Evolutionary conservation across 805 yeast species (phyloP).

Genomic region (Hanseniaspora thailandica): DNA sequence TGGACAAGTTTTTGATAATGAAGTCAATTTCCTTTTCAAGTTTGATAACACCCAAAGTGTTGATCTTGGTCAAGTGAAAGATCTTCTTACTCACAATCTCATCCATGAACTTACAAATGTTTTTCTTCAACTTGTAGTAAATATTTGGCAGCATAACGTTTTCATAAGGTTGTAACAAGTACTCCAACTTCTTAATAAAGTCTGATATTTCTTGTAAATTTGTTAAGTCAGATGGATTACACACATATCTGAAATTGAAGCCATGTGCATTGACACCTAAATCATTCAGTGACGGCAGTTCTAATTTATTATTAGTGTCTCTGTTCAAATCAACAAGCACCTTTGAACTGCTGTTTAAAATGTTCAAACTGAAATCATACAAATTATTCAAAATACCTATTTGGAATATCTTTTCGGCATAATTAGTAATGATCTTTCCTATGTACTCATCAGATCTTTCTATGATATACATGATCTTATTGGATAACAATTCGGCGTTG

Average conservation of each 20-base stretch:
- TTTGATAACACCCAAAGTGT: conserved; percentile 71
- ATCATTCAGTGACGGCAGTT: not conserved
- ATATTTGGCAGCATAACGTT: conserved; percentile 45
- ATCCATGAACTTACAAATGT: conserved; percentile 39
- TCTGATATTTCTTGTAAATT: conserved; percentile 31
- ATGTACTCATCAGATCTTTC: conserved; percentile 23
- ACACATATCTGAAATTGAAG: conserved; percentile 21
- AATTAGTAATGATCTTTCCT: conserved; percentile 29
- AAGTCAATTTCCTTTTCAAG: conserved; percentile 71
- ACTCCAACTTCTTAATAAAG: conserved; percentile 56
- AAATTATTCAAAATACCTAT: conserved; percentile 18
- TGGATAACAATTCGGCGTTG: conserved; percentile 25
- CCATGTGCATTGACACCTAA: not conserved
- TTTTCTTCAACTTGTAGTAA: conserved; percentile 37
- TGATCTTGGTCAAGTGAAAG: conserved; percentile 54
- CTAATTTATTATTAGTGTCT: not conserved
- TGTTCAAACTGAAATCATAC: conserved; percentile 1
- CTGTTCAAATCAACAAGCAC: not conserved
- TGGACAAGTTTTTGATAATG: conserved; percentile 63
- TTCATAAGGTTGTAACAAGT: conserved; percentile 52
- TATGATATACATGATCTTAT: conserved; percentile 23
- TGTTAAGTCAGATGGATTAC: conserved; percentile 29
- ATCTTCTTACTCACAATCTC: conserved; percentile 57
- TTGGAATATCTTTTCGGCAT: conserved; percentile 35
- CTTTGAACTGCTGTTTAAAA: not conserved